Base-by-base conservation (phyloP, 352 stramenopile species). In the Pythium aphanidermatum region DNA sequence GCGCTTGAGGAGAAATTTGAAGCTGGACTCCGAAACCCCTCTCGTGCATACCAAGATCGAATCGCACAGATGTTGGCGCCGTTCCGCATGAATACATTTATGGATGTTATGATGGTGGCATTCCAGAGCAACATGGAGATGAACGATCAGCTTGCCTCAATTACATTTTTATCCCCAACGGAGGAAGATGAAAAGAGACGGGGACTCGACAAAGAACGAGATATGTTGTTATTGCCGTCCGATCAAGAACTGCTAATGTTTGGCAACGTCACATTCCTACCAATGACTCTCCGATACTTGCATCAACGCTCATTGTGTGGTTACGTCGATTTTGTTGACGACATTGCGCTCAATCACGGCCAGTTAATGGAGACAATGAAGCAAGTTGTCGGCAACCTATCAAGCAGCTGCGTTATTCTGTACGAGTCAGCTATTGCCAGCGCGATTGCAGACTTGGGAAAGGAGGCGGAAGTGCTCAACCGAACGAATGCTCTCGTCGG, bases 241-340 rank as follows among this genome's bases (percentile, higher is more conserved):
- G 67, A 83, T 47, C 39, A 43, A 1, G 27, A 59, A 2, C 35
- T 83, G 14, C 37, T 74, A 14, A 10, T 56, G 2, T 60, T 51
- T 28, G 66, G 68, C 5, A 55, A 41, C 12, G 29, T 52, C 0
- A 54, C 51, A 13, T 79, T 81, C 36, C 58, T 55, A 6, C 14
- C 35, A 2, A 29, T 73, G 1, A 64, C 71, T 19, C 40, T 51
- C n/a, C 70, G 74, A 30, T 81, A 81, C 41, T 31, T 83, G 16
- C 52, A 42, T 0, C 46, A 53, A 23, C 29, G n/a, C 9, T 79
- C 68, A 2, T 24, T 80, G 11, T 77, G 63, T 16, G 71, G 71
- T 1, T 79, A 71, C 55, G 55, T 77, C 49, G 71, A 83, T 43
- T 72, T 83, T 31, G 44, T 83, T 7, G 71, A 83, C 37, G 71